phyloP scores from a whole-genome alignment of 768 basidiomycete genomes.

The Leccinum pellstonianum region DNA sequence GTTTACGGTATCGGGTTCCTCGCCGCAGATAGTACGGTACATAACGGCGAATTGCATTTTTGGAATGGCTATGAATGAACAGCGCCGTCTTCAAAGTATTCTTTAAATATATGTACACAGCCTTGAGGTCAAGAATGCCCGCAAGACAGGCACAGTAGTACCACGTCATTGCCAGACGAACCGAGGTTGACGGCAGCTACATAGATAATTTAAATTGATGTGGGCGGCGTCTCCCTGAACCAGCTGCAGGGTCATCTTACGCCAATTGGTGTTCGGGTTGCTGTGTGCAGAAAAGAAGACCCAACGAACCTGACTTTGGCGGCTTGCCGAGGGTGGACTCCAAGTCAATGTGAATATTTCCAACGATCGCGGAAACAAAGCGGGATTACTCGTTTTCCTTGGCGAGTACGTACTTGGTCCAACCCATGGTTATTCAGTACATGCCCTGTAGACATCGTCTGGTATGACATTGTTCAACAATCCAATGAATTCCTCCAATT shows the following conservation, averaged over 20 bases:
- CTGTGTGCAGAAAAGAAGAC: too few relatives aligned
- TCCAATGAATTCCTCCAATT: constrained; percentile 35
- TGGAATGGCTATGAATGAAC: neutral
- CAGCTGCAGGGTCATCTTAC: neutral
- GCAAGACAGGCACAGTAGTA: neutral
- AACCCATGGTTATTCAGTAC: constrained; percentile 10
- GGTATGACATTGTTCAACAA: constrained; percentile 37
- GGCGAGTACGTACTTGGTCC: neutral
- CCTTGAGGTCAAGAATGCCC: neutral
- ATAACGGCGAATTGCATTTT: neutral
- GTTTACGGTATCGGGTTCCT: neutral
- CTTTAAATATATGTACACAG: neutral
- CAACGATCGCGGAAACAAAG: neutral
- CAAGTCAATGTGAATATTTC: neutral
- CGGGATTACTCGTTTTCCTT: neutral
- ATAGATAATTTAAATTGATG: neutral
- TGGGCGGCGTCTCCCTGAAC: neutral
- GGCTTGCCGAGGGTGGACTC: neutral
- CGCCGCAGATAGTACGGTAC: neutral
- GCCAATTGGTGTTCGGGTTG: too few relatives aligned
- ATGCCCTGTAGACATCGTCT: constrained; percentile 26
- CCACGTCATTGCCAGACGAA: neutral
- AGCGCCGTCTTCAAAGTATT: neutral
- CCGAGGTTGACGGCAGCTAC: neutral
- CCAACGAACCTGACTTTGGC: neutral